phyloP scores from a whole-genome alignment of 2,329 filamentous ascomycete species.

The Zasmidium citrigriseum region DNA sequence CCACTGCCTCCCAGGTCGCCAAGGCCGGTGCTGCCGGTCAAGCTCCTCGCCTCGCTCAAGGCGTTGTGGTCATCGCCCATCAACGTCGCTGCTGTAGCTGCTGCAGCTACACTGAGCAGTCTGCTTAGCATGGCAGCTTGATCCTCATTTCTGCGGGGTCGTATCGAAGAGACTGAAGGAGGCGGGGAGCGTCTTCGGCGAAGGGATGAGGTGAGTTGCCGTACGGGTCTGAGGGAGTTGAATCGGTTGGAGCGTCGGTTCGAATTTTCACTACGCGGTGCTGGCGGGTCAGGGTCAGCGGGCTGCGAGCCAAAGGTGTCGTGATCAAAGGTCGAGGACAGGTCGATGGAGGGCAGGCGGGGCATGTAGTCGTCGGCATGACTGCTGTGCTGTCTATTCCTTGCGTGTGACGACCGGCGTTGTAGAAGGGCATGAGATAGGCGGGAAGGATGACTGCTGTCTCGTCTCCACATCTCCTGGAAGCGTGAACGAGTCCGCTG shows the following conservation, averaged over 20 bases:
- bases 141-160: constrained; percentile 56
- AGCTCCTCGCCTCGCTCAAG: constrained; percentile 56
- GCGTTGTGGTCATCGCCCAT: constrained; percentile 61
- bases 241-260: constrained; percentile 31
- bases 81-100: constrained; percentile 64
- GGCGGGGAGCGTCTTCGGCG: constrained; percentile 55
- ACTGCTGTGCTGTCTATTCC: constrained; percentile 22
- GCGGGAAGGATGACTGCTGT: constrained; percentile 14
- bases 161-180: constrained; percentile 20
- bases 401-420: constrained; percentile 28
- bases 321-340: constrained; percentile 37
- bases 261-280: constrained; percentile 29
- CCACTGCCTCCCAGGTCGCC: constrained; percentile 45
- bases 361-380: constrained; percentile 26
- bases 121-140: constrained; percentile 63
- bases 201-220: constrained; percentile 47
- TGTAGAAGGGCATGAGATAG: constrained; percentile 22
- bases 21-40: constrained; percentile 44
- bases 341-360: constrained; percentile 35
- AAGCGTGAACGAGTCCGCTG: constrained; percentile 27
- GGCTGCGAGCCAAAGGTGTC: constrained; percentile 30
- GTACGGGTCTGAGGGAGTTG: constrained; percentile 36
- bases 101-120: constrained; percentile 63
- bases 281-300: constrained; percentile 21
- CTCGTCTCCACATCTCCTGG: constrained; percentile 22